phyloP scores from a whole-genome alignment of 805 yeast genomes.

The Metschnikowia peoriensis region DNA sequence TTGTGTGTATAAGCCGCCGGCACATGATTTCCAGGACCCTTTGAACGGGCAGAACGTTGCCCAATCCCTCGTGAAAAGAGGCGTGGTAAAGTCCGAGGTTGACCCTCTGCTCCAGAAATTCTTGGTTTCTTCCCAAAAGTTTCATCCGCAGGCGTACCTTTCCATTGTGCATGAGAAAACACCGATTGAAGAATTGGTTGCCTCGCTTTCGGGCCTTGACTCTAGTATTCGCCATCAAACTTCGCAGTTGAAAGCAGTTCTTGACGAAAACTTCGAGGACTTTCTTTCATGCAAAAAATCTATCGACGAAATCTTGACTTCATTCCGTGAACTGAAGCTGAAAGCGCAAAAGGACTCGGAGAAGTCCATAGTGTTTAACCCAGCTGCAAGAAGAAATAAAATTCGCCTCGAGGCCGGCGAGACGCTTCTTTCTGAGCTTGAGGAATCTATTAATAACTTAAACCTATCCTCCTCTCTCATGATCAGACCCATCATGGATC shows the following conservation, averaged over 20 bases:
- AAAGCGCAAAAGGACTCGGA: constrained; percentile 35
- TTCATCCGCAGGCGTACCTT: constrained; percentile 36
- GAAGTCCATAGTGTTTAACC: constrained; percentile 36
- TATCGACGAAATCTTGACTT: constrained; percentile 37
- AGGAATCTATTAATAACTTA: constrained; percentile 38
- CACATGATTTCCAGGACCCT: constrained; percentile 34
- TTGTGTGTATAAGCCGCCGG: constrained; percentile 12
- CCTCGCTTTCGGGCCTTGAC: constrained; percentile 32
- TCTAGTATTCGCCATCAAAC: constrained; percentile 35
- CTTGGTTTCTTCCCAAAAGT: constrained; percentile 36
- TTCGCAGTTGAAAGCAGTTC: constrained; percentile 33
- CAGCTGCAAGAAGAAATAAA: constrained; percentile 22
- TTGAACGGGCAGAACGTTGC: constrained; percentile 31
- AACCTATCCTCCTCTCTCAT: constrained; percentile 36
- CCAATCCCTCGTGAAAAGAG: constrained; percentile 22
- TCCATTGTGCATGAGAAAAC: constrained; percentile 38
- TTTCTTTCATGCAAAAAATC: constrained; percentile 38
- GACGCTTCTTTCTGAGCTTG: constrained; percentile 34
- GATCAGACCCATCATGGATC: constrained; percentile 42
- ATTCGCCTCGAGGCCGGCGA: constrained; percentile 17
- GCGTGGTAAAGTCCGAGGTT: constrained; percentile 24
- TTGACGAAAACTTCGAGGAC: constrained; percentile 35
- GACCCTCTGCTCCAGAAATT: constrained; percentile 33
- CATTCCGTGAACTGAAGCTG: constrained; percentile 35
- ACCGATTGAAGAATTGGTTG: constrained; percentile 32